Percentiles rank a stretch among this genome's conserved stretches.
phyloP scores from a whole-genome alignment of 495 filamentous ascomycete genomes.

The Penicillium coprophilum region DNA sequence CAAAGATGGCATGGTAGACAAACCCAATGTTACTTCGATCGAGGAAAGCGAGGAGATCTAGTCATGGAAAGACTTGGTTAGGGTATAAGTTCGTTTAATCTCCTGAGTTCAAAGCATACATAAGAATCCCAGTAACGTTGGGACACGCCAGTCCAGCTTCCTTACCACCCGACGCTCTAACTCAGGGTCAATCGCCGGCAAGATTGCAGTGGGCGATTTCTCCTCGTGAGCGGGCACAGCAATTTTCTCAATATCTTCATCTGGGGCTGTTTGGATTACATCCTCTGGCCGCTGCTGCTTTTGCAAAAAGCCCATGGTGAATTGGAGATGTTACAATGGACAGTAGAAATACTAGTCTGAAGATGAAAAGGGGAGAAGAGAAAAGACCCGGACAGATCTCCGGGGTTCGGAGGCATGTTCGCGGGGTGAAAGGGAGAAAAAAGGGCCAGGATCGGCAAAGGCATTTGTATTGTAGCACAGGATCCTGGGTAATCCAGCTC shows the following conservation, averaged over 20 bases:
- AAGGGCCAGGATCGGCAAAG: background rate
- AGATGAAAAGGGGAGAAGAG: background rate
- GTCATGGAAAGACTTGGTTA: background rate
- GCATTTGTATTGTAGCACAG: background rate
- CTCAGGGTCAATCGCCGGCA: constrained; percentile 45
- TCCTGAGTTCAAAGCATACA: constrained; percentile 39
- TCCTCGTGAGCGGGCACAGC: constrained; percentile 28
- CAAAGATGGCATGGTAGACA: constrained; percentile 11
- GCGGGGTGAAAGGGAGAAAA: background rate
- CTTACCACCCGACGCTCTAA: constrained; percentile 57
- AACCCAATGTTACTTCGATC: constrained; percentile 69
- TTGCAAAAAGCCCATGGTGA: constrained; percentile 33
- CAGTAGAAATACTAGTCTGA: background rate
- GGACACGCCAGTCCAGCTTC: constrained; percentile 57
- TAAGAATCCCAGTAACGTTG: constrained; percentile 52
- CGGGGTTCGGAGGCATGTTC: background rate
- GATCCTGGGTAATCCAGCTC: background rate
- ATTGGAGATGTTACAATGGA: background rate
- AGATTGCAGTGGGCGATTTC: constrained; percentile 16
- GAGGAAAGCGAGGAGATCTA: constrained; percentile 64
- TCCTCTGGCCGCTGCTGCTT: constrained; percentile 28
- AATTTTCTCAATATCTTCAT: constrained; percentile 35
- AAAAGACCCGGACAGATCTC: background rate
- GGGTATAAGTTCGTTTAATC: background rate
- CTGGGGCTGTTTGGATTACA: constrained; percentile 24